Evolutionary conservation across 148 eudicot genomes (phyloP).

Genomic region (Vaccinium macrocarpon): DNA sequence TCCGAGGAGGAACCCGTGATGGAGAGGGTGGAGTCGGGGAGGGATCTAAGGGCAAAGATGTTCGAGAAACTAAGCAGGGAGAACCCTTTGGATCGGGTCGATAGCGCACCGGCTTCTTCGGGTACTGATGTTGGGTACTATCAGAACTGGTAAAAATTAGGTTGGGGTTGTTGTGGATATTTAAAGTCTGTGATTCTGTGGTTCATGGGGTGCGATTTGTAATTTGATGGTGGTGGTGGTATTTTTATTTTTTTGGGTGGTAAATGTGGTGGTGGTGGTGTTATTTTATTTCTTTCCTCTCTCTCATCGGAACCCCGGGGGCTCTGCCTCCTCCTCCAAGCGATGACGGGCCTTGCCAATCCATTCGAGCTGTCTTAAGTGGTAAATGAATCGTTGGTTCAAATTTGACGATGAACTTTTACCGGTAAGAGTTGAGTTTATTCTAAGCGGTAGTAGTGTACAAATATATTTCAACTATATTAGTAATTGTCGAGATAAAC

Average conservation of each 20-base stretch:
- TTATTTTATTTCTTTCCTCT: not conserved
- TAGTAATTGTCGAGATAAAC: too few relatives aligned
- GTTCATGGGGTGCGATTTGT: not conserved
- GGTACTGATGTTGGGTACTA: slow-evolving; percentile 11
- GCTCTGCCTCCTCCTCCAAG: too few relatives aligned
- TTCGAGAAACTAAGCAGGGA: slow-evolving; percentile 12
- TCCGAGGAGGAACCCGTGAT: slow-evolving; percentile 12
- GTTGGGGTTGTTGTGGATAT: not conserved
- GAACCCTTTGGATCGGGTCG: slow-evolving; percentile 7
- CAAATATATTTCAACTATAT: too few relatives aligned
- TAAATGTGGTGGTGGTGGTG: too few relatives aligned
- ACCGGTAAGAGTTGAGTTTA: too few relatives aligned
- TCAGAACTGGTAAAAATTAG: slow-evolving; percentile 15
- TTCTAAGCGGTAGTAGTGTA: too few relatives aligned
- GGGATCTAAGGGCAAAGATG: not conserved
- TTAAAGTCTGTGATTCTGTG: not conserved
- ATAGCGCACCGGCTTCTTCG: not conserved
- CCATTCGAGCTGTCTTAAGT: too few relatives aligned
- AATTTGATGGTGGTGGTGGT: too few relatives aligned
- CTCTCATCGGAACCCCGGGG: not conserved
- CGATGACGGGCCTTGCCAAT: too few relatives aligned
- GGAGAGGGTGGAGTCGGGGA: slow-evolving; percentile 14
- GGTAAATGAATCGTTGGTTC: too few relatives aligned
- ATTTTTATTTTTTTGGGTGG: too few relatives aligned
- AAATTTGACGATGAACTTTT: too few relatives aligned